Evolutionary conservation across 345 rosid species (phyloP), one percentile per base, ranked within the genome.

Genomic region (Lumnitzera racemosa): DNA sequence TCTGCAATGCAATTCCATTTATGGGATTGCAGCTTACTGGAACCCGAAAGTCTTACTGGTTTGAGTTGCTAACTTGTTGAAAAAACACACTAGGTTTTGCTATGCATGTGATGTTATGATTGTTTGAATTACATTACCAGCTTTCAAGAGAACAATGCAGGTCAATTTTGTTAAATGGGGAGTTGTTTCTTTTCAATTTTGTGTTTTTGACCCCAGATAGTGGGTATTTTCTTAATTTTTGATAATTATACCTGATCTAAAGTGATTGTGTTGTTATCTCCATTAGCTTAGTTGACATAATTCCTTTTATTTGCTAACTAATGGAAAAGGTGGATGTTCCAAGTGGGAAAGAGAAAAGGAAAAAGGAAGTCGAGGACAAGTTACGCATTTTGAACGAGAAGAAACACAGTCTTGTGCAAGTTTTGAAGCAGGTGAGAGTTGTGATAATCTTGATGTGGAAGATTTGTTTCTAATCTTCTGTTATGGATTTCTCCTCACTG

Each of bases 331-430:
- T 46, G 16, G 78, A 73, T 13, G 64, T 15, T 51, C 61, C 71
- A 16, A 67, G 62, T 66, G 82, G 72, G 41, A 73, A 68, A 75
- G 86, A 75, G 73, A 84, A 72, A 56, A 76, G 87, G 81, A 76
- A 67, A 63, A 84, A 61, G 63, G 92, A 80, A 66, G 75, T 90
- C 2, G 92, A 86, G 80, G 92, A 83, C 69, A 83, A 74, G 68
- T 78, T 90, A 65, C 76, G 75, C 70, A 66, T 80, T 70, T 78
- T 94, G 85, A 90, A 79, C 64, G 76, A 78, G n/a, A 90, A 83
- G 76, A 94, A 94, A 63, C 96, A 94, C 75, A 80, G 72, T 79
- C 78, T 94, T 11, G 99, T 94, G 27, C 97, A 80, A 79, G 80
- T 82, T 61, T 79, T 94, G 69, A 94, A 88, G 80, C 97, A 88